These are phyloP conservation scores for Hura crepitans DNA, from an alignment of 441 rosid species.

Conservation along the genomic window DNA sequence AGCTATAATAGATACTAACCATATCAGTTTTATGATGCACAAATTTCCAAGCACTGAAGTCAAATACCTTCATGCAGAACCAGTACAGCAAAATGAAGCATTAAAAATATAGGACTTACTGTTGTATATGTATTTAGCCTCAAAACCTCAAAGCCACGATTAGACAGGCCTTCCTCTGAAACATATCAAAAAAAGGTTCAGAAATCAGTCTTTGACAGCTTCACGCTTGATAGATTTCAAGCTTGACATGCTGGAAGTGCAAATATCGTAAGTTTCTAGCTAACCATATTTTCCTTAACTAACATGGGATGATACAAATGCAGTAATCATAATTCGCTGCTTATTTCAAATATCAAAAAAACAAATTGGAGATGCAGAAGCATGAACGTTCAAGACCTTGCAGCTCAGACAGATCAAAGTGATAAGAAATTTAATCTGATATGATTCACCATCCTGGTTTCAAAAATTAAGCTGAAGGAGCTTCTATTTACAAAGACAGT, in stretches of 20 bases:
- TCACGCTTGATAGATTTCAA: conserved; percentile 5
- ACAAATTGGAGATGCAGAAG: too few relatives aligned
- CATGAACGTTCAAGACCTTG: too few relatives aligned
- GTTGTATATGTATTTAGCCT: conserved; percentile 92
- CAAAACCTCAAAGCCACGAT: conserved; percentile 84
- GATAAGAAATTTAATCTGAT: not conserved
- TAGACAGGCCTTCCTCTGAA: conserved; percentile 78
- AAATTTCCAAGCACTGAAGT: not conserved
- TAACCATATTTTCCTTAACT: not conserved
- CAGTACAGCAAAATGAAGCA: not conserved
- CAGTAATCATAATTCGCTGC: not conserved
- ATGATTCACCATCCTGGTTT: not conserved
- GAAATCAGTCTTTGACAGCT: not conserved
- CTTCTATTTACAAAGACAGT: not conserved
- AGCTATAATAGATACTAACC: too few relatives aligned
- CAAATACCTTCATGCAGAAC: not conserved
- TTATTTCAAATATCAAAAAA: not conserved
- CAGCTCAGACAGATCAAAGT: not conserved
- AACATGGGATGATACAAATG: not conserved
- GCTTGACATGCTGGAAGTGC: not conserved
- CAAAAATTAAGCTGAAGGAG: not conserved
- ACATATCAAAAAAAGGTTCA: conserved; percentile 25
- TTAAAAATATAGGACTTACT: conserved; percentile 43
- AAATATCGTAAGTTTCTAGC: not conserved
- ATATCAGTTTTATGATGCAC: not conserved